These are phyloP conservation scores for Pichia heedii DNA, from an alignment of 805 yeast genomes.

Conservation along the genomic window DNA sequence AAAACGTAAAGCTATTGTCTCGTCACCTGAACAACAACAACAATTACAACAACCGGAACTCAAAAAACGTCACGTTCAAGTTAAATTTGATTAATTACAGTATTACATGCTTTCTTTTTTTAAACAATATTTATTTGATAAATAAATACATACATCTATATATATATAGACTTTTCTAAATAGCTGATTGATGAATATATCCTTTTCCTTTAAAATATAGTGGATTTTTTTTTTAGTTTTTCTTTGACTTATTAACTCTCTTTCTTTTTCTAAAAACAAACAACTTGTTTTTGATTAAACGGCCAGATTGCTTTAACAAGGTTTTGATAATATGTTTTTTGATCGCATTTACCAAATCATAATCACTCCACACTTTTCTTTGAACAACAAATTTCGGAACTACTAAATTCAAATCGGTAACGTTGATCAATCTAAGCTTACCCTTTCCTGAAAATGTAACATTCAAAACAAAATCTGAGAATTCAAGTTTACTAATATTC, in stretches of 20 bases:
- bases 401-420: slow-evolving; percentile 58
- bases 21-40: slow-evolving; percentile 14
- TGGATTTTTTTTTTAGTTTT: not conserved
- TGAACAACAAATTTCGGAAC: slow-evolving; percentile 53
- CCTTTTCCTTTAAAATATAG: not conserved
- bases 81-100: slow-evolving; percentile 19
- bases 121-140: too few relatives aligned
- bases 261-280: slow-evolving; percentile 12
- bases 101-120: too few relatives aligned
- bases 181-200: not conserved
- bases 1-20: slow-evolving; percentile 20
- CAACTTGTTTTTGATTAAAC: slow-evolving; percentile 69
- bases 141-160: not conserved
- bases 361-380: slow-evolving; percentile 62
- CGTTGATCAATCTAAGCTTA: slow-evolving; percentile 59
- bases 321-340: slow-evolving; percentile 56
- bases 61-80: slow-evolving; percentile 28
- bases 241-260: slow-evolving; percentile 5
- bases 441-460: slow-evolving; percentile 76
- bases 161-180: slow-evolving; percentile 1
- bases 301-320: slow-evolving; percentile 60
- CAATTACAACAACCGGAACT: slow-evolving; percentile 15
- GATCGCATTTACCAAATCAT: slow-evolving; percentile 55
- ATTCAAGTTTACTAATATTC: slow-evolving; percentile 51
- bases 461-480: slow-evolving; percentile 44